These are phyloP conservation scores for Collybiopsis confluens DNA, from an alignment of 768 basidiomycete species.

Conservation along the genomic window DNA sequence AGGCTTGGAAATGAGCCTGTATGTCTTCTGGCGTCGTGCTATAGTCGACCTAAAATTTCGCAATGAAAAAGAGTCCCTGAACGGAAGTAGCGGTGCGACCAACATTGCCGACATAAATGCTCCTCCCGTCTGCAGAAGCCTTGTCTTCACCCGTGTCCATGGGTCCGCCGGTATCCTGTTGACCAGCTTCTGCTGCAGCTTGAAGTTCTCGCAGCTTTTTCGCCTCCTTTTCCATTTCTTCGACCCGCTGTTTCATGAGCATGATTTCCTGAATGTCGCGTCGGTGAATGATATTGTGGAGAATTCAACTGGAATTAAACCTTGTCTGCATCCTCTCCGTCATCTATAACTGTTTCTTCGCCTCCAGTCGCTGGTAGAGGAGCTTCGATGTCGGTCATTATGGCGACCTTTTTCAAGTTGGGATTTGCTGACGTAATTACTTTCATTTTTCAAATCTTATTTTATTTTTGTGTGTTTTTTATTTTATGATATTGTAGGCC, in stretches of 20 bases:
- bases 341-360: constrained; percentile 41
- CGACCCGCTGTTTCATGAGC: constrained; percentile 88
- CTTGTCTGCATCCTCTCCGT: constrained; percentile 64
- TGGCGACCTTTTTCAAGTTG: background rate
- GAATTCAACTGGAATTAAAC: constrained; percentile 22
- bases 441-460: too few species aligned
- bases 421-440: too few species aligned
- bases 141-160: constrained; percentile 87
- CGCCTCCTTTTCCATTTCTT: constrained; percentile 91
- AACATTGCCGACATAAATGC: constrained; percentile 96
- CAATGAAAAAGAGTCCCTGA: constrained; percentile 7
- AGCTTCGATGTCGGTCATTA: constrained; percentile 51
- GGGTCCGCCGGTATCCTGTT: constrained; percentile 40
- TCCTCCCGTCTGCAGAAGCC: constrained; percentile 74
- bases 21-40: constrained; percentile 97
- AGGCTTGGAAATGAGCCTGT: constrained; percentile 94
- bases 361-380: constrained; percentile 35
- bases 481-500: too few species aligned
- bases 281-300: constrained; percentile 7
- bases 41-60: constrained; percentile 80
- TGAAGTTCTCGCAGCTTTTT: constrained; percentile 84
- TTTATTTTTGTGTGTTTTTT: too few species aligned
- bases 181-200: constrained; percentile 62
- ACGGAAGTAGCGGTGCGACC: constrained; percentile 25
- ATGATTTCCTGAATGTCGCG: constrained; percentile 60